phyloP scores from a whole-genome alignment of 2,329 filamentous ascomycete species.

The Teratosphaeria zuluensis region DNA sequence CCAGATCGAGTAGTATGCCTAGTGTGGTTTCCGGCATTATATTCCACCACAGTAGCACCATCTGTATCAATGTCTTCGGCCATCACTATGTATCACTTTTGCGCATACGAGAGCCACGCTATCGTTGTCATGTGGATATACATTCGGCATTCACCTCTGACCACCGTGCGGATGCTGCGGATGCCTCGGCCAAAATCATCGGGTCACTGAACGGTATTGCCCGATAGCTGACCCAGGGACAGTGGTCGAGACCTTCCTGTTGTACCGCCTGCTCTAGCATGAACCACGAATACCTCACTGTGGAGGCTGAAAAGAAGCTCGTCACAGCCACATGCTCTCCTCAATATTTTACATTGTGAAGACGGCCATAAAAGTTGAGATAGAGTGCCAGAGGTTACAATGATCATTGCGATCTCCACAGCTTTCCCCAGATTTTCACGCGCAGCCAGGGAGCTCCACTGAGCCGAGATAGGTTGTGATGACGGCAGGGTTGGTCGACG shows the following conservation, averaged over 20 bases:
- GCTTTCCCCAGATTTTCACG: slow-evolving; percentile 7
- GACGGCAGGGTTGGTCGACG: slow-evolving; percentile 1
- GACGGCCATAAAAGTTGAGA: background rate
- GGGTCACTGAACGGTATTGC: background rate
- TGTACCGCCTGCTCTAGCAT: background rate
- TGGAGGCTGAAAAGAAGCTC: background rate
- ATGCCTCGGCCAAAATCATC: background rate
- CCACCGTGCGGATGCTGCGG: background rate
- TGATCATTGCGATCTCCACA: background rate
- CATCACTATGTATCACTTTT: too few species aligned
- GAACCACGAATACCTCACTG: background rate
- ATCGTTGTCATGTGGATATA: too few species aligned
- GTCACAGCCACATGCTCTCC: background rate
- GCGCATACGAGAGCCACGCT: too few species aligned
- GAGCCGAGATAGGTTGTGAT: slow-evolving; percentile 5
- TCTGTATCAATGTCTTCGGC: too few species aligned
- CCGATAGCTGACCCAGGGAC: background rate
- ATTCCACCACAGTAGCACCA: too few species aligned
- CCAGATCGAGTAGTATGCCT: background rate
- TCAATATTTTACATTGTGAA: background rate
- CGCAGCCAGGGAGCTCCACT: slow-evolving; percentile 3
- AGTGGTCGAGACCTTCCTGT: background rate
- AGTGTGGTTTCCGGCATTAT: background rate
- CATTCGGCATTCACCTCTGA: background rate
- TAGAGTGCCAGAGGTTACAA: background rate